These are phyloP conservation scores for Lichtheimia corymbifera DNA, from an alignment of 371 early-diverging fungal genomes.

Conservation along the genomic window DNA sequence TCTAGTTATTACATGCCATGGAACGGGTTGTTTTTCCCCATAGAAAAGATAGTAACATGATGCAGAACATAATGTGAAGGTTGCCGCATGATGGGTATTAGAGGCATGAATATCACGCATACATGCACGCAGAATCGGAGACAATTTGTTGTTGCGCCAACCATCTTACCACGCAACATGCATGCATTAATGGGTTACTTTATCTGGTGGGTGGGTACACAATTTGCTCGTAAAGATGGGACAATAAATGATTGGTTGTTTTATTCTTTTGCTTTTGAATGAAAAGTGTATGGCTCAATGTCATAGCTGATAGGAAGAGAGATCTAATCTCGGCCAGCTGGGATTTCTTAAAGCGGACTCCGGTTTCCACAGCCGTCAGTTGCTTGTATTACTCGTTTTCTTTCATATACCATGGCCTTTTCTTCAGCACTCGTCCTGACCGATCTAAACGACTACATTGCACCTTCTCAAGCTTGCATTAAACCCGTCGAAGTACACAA, in stretches of 20 bases:
- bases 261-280: no score
- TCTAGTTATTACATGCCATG: not conserved
- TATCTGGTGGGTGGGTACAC: no score
- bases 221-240: no score
- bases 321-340: no score
- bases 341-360: no score
- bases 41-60: not conserved
- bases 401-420: conserved; percentile 56
- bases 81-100: not conserved
- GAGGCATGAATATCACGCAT: not conserved
- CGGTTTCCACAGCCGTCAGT: no score
- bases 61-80: not conserved
- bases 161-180: not conserved
- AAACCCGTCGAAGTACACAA: conserved; percentile 87
- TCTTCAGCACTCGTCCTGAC: conserved; percentile 81
- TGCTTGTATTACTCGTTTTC: no score
- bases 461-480: conserved; percentile 94
- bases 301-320: no score
- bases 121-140: not conserved
- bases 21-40: not conserved
- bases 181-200: not conserved
- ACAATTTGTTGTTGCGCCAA: not conserved
- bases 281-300: no score
- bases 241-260: no score
- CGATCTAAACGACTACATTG: conserved; percentile 94